A percentile compares a stretch with the other conserved stretches of the same genome.
Conservation (phyloP, 2,329 filamentous ascomycete genomes). For the Verticillium nubilum region DNA sequence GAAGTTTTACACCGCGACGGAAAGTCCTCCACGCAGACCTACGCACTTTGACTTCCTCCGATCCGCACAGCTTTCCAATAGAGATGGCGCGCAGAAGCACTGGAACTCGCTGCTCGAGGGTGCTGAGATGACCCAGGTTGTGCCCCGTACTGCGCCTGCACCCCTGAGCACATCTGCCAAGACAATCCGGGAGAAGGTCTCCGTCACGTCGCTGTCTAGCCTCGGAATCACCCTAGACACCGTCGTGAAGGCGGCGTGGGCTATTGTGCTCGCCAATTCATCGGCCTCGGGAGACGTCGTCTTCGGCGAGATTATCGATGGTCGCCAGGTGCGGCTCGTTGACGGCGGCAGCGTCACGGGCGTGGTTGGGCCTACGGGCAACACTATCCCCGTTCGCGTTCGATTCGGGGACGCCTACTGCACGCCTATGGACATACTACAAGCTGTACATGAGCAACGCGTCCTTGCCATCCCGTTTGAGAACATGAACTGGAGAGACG, state of each 20-base stretch:
- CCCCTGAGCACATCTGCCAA: conserved; percentile 30
- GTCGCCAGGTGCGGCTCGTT: conserved; percentile 35
- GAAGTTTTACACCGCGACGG: conserved; percentile 34
- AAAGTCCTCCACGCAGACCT: conserved; percentile 26
- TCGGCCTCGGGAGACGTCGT: conserved; percentile 45
- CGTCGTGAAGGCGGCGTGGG: conserved; percentile 54
- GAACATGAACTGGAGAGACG: conserved; percentile 43
- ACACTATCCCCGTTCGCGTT: conserved; percentile 43
- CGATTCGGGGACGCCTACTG: conserved; percentile 36
- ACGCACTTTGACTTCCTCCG: conserved; percentile 44
- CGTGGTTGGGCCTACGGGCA: conserved; percentile 41
- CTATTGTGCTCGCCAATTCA: conserved; percentile 46
- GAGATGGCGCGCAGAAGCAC: conserved; percentile 34
- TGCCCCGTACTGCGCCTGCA: conserved; percentile 34
- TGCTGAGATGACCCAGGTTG: conserved; percentile 39
- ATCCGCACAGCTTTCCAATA: conserved; percentile 28
- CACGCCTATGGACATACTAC: conserved; percentile 43
- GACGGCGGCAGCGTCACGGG: conserved; percentile 50
- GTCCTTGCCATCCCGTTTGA: conserved; percentile 42
- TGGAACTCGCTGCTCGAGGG: conserved; percentile 40
- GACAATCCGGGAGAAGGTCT: conserved; percentile 32
- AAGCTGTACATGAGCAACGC: conserved; percentile 42
- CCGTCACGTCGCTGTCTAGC: conserved; percentile 33
- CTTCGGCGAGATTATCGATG: conserved; percentile 49
- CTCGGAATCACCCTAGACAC: conserved; percentile 44